Conservation (phyloP, 2,329 filamentous ascomycete genomes). For the Xylariaceae sp. region DNA sequence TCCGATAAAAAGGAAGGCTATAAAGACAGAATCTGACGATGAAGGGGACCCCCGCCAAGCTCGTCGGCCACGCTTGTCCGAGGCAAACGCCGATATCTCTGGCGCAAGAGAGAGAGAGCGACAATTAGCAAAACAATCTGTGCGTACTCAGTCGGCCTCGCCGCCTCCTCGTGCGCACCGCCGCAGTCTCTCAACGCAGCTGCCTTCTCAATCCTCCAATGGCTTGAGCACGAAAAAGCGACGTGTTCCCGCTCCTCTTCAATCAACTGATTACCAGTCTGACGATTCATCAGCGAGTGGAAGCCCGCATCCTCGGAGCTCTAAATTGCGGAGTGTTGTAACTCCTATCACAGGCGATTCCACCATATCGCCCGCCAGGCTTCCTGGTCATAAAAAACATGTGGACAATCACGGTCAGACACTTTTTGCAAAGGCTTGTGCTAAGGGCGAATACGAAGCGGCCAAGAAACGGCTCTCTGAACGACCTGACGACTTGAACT, state of each 20-base stretch:
- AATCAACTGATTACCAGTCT: constrained; percentile 62
- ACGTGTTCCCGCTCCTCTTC: constrained; percentile 57
- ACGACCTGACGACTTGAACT: constrained; percentile 81
- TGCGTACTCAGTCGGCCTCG: constrained; percentile 52
- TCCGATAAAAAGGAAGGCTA: constrained; percentile 51
- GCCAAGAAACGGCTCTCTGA: constrained; percentile 73
- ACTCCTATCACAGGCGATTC: constrained; percentile 56
- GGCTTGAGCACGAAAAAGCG: constrained; percentile 58
- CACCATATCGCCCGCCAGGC: constrained; percentile 63
- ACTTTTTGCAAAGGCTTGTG: constrained; percentile 82
- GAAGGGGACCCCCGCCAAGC: constrained; percentile 52
- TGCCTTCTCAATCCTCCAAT: constrained; percentile 51
- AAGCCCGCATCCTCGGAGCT: constrained; percentile 56
- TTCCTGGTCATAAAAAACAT: constrained; percentile 74
- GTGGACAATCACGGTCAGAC: constrained; percentile 92
- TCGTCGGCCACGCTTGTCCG: constrained; percentile 50
- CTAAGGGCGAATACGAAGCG: constrained; percentile 74
- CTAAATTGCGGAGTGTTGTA: constrained; percentile 53
- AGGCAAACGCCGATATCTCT: constrained; percentile 37
- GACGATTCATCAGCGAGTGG: constrained; percentile 62
- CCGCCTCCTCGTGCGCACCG: constrained; percentile 57
- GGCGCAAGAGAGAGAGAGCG: constrained; percentile 31
- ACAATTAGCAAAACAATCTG: constrained; percentile 27
- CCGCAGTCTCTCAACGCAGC: constrained; percentile 61
- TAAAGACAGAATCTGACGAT: constrained; percentile 54